Evolutionary conservation across 768 basidiomycete species (phyloP).

Genomic region (Pleurotus djamor): DNA sequence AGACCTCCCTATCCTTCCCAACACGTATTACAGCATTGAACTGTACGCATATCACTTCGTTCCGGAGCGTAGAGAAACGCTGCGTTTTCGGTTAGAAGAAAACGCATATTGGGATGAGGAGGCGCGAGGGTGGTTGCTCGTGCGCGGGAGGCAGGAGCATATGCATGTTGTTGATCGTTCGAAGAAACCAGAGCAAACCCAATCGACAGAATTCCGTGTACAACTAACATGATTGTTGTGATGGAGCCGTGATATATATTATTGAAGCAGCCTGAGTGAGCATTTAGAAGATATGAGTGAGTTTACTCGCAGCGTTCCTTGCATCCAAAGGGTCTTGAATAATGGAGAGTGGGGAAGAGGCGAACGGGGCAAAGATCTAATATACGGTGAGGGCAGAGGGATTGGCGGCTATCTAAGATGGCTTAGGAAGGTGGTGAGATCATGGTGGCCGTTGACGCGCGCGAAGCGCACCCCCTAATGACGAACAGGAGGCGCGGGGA

Average conservation of each 20-base stretch:
- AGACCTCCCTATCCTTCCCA: slow-evolving; percentile 41
- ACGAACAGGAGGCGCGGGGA: too few relatives aligned
- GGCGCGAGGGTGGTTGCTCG: slow-evolving; percentile 42
- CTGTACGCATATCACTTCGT: slow-evolving; percentile 47
- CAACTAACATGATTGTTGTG: not conserved
- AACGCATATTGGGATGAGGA: slow-evolving; percentile 38
- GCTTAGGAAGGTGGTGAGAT: too few relatives aligned
- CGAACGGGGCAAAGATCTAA: too few relatives aligned
- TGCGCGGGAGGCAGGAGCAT: slow-evolving; percentile 46
- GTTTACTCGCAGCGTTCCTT: slow-evolving; percentile 82
- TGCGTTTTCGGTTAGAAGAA: slow-evolving; percentile 43
- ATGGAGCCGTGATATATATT: not conserved
- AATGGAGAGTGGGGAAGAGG: too few relatives aligned
- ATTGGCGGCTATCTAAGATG: too few relatives aligned
- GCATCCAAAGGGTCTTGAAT: slow-evolving; percentile 78
- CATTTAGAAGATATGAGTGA: slow-evolving; percentile 81
- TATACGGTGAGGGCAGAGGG: too few relatives aligned
- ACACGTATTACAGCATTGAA: slow-evolving; percentile 55
- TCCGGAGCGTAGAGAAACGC: slow-evolving; percentile 44
- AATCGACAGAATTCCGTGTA: not conserved
- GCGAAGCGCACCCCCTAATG: too few relatives aligned
- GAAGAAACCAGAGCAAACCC: not conserved
- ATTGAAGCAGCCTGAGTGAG: not conserved
- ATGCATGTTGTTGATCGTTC: slow-evolving; percentile 37
- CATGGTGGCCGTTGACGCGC: too few relatives aligned